A percentile compares a stretch with the other conserved stretches of the same genome.
Conservation (phyloP, 352 stramenopile species). For the Globisporangium nodosum region DNA sequence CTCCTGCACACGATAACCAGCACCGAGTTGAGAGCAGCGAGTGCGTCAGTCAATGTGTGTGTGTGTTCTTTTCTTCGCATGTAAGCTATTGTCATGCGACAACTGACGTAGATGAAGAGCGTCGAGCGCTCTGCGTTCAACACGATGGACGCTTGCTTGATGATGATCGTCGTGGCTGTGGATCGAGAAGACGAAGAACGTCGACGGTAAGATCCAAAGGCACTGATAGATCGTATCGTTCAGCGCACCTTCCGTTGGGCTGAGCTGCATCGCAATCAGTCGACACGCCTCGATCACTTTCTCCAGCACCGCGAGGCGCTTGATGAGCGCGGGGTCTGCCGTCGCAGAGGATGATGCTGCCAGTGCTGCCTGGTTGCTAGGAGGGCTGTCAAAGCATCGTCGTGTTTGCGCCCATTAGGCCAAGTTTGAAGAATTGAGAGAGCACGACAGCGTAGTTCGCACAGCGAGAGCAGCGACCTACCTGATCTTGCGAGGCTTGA, state of each 20-base stretch:
- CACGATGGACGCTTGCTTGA: constrained; percentile 83
- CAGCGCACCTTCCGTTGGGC: constrained; percentile 47
- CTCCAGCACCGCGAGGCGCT: constrained; percentile 60
- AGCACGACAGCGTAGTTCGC: neutral
- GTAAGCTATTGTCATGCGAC: neutral
- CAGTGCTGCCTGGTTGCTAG: constrained; percentile 2
- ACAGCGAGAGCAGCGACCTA: constrained; percentile 15
- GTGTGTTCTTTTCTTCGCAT: neutral
- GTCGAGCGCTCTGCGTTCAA: constrained; percentile 88
- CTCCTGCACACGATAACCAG: constrained; percentile 27
- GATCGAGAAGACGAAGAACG: neutral
- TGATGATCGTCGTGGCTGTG: constrained; percentile 75
- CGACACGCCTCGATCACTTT: constrained; percentile 77
- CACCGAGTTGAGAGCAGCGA: neutral
- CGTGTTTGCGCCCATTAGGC: neutral
- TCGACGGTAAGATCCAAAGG: neutral
- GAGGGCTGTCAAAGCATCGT: constrained; percentile 5
- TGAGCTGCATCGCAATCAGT: constrained; percentile 73
- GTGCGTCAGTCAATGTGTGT: neutral
- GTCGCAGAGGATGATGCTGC: constrained; percentile 1
- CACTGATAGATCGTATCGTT: neutral
- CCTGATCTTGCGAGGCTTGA: constrained; percentile 63
- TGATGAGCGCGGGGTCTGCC: constrained; percentile 38
- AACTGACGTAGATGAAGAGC: constrained; percentile 78
- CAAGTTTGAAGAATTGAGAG: neutral